Evolutionary conservation across 768 basidiomycete species (phyloP).

Genomic region (Tulasnella sp.): DNA sequence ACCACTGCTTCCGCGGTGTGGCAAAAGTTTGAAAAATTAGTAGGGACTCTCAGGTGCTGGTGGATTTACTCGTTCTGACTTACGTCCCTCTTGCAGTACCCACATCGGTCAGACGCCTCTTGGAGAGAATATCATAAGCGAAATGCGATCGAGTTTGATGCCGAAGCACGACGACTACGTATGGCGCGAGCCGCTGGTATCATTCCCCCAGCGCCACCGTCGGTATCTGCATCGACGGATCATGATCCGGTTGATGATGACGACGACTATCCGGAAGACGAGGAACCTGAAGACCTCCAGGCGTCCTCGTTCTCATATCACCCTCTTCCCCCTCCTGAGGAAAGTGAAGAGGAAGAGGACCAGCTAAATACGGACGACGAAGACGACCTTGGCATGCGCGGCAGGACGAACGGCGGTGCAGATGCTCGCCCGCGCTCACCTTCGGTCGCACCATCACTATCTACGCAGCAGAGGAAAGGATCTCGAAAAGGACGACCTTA

Average conservation of each 20-base stretch:
- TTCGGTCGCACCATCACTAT: neutral
- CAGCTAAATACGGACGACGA: constrained; percentile 1
- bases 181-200: neutral
- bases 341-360: constrained; percentile 8
- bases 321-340: neutral
- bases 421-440: neutral
- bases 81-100: neutral
- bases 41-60: neutral
- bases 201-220: neutral
- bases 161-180: constrained; percentile 6
- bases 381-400: neutral
- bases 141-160: constrained; percentile 5
- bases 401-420: neutral
- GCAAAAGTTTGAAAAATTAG: constrained; percentile 8
- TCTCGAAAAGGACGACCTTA: neutral
- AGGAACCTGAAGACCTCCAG: neutral
- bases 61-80: neutral
- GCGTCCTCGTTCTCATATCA: constrained; percentile 1
- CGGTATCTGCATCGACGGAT: neutral
- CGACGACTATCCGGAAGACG: neutral
- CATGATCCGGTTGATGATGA: neutral
- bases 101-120: constrained; percentile 7
- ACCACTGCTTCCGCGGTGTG: constrained; percentile 11
- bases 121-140: constrained; percentile 15
- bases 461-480: neutral